Evolutionary conservation across 257 asterid species (phyloP), one percentile per base, ranked within the genome.

Genomic region (Sherardia arvensis): DNA sequence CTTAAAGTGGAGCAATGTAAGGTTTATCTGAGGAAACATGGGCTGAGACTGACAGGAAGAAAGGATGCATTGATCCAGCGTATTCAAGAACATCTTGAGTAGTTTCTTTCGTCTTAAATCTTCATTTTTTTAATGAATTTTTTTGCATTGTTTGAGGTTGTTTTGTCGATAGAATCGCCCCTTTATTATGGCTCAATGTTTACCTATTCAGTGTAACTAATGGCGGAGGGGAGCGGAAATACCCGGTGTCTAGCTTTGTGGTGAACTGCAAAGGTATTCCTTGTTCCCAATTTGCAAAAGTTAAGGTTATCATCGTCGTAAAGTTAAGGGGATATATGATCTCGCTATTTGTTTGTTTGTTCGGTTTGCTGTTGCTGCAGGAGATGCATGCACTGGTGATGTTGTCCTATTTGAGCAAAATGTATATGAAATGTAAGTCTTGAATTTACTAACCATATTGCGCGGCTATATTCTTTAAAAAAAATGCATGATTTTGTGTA

Each of bases 341-440:
- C n/a, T n/a, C 22, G 4, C 54, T 25, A 40, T 25, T 21, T 33
- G 5, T 33, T 30, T 54, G 55, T 71, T 48, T 60, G 55, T 71
- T 48, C 57, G 65, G 28, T 64, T 53, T 61, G 9, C 43, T 20
- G 48, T 25, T 69, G 45, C 28, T 66, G 83, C 89, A 91, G 98
- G 98, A 27, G 98, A 91, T 71, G 88, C 95, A 8, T 91, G 98
- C 84, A 79, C 74, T 26, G 95, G 97, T 53, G 98, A 91, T 62
- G 66, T 83, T 53, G 95, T 91, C 51, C 77, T 88, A 81, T 91
- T 91, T 70, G 90, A 86, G 74, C 98, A 91, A 77, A 85, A 86
- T 61, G 95, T 91, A 23, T 86, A 91, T 69, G 98, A 86, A 76
- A 75, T 71, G 98, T 88, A 82, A 84, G 88, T 58, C 64, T 73